Conservation (phyloP, 345 rosid species). For the Leavenworthia alabamica region DNA sequence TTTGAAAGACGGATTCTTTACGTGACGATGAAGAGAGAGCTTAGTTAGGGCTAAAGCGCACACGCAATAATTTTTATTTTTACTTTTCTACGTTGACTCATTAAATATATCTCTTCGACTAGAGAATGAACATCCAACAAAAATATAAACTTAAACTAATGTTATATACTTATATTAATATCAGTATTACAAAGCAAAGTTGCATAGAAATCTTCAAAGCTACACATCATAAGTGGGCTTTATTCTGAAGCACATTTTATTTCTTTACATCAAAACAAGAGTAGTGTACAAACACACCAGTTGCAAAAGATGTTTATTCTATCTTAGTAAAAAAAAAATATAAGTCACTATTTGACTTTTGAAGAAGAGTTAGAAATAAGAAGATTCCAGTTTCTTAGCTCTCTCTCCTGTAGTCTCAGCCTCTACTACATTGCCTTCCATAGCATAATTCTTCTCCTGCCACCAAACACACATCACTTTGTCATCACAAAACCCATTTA, state of each 20-base stretch:
- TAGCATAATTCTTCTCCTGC: conserved; percentile 62
- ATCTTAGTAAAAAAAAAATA: not conserved
- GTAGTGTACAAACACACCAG: not conserved
- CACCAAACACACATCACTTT: not conserved
- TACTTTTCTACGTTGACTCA: not conserved
- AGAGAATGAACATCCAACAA: not conserved
- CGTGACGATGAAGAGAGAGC: not conserved
- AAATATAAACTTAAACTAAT: not conserved
- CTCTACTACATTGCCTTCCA: conserved; percentile 44
- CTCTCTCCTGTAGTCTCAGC: conserved; percentile 41
- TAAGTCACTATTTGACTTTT: not conserved
- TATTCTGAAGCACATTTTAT: not conserved
- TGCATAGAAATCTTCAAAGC: not conserved
- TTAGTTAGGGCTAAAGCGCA: not conserved
- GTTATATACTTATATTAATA: too few relatives aligned
- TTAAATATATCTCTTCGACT: not conserved
- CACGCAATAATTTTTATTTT: not conserved
- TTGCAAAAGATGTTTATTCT: not conserved
- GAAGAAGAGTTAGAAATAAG: conserved; percentile 38
- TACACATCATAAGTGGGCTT: not conserved
- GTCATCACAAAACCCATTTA: not conserved
- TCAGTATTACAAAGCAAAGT: not conserved
- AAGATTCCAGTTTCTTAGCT: conserved; percentile 54
- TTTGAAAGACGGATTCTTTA: not conserved
- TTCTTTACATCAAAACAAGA: not conserved